Base-by-base conservation (phyloP, 352 stramenopile genomes). In the Globisporangium alternatum region DNA sequence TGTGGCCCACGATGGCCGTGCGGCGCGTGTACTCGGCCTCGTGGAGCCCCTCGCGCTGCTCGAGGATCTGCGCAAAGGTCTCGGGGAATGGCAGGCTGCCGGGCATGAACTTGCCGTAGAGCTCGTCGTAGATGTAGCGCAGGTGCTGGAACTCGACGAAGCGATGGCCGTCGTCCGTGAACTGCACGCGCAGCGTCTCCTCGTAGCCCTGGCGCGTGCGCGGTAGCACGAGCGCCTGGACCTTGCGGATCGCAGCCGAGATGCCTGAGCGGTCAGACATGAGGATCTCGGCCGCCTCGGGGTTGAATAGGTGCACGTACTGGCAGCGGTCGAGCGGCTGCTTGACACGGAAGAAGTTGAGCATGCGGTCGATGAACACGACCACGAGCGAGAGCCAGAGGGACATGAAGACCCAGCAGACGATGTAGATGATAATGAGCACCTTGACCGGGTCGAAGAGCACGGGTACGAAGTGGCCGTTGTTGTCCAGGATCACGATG, bases 61-160 rank as follows among this genome's bases (percentile, higher is more conserved):
- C 60, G 39, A 54, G 52, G 28, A 71, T 67, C 22, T 64, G 62
- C 9, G 41, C 25, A 43, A 68, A 65, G 15, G 65, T 65, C 22
- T 63, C 60, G 6, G 65, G 60, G 7, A 68, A 61, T 6, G 62
- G 44, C 17, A 71, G n/a, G 0, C 30, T 39, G 7, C 65, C 65
- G 5, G 65, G 65, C 41, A 71, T 47, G 37, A 71, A 71, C 13
- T 64, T 43, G 39, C 60, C 30, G 47, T 75, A 64, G 62, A 71
- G 47, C 45, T 62, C 35, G 56, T 67, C 67, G 63, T 75, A 56
- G 65, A 75, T 59, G 28, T 49, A 55, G 54, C 71, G 59, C 35
- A 60, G n/a, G 13, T 68, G 39, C 72, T 73, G 58, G 60, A 71
- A 71, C 51, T 68, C 65, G 43, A 71, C 57, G 37, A 62, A 71